Base-by-base conservation (phyloP, 2,329 filamentous ascomycete genomes). In the Aulographum hederae region DNA sequence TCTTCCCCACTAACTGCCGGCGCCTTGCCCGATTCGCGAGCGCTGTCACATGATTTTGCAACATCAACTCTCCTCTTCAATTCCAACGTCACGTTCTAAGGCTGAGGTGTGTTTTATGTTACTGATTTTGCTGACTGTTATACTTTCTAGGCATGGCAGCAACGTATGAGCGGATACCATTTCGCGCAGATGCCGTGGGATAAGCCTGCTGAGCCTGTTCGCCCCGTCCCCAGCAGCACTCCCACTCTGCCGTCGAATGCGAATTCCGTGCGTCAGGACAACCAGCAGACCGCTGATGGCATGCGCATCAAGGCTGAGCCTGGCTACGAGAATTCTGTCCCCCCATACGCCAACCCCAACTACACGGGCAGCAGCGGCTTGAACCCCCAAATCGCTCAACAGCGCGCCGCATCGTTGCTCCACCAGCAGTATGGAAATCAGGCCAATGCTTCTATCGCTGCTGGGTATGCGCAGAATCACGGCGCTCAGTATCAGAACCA, bases 121-220 rank as follows among this genome's bases (percentile, higher is more conserved):
- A 10, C 8, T 8, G 10, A 28, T 17, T 6, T 28, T 28, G n/a
- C n/a, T 25, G n/a, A 25, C 21, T 25, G 8, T n/a, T 25, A 25
- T 8, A 8, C n/a, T 8, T 25, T 8, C 8, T 28, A 95, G 85
- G 80, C 76, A 58, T 98, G 89, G 89, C 85, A 95, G 63, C 67
- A 75, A 45, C 94, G 91, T 56, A 67, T 98, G 21, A 78, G 85
- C 1, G 72, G 73, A 43, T 73, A 91, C 41, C 73, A 78, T 41
- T 77, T 95, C 38, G 89, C 89, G 37, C 63, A 70, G 35, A 94
- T 95, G 51, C 86, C 89, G 8, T 98, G 89, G 89, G 89, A 98
- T 50, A 86, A 89, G 27, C 75, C 78, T 48, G n/a, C n/a, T n/a
- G 76, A 78, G 31, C 74, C 78, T 32, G 67, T 69, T 32, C 51